Percentiles rank a stretch among this genome's conserved stretches.
Conservation (phyloP, 2,329 filamentous ascomycete species). For the Blastomyces silverae region DNA sequence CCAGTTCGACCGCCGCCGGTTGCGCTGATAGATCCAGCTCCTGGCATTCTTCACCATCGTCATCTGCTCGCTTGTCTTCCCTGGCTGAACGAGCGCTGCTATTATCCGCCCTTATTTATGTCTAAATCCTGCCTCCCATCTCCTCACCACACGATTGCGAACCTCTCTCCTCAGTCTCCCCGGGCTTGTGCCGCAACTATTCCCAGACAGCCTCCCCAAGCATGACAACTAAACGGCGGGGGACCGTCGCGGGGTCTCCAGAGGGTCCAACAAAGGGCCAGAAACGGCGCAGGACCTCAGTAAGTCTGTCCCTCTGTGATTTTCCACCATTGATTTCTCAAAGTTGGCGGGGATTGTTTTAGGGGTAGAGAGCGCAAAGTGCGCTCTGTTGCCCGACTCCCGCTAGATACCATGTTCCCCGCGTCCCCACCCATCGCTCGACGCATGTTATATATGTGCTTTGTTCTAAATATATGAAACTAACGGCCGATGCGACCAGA, state of each 20-base stretch:
- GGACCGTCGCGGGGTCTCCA: slow-evolving; percentile 36
- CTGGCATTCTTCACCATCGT: slow-evolving; percentile 29
- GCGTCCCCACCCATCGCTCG: background rate
- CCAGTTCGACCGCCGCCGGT: background rate
- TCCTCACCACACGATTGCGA: background rate
- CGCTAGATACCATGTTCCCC: slow-evolving; percentile 1
- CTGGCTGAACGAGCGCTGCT: background rate
- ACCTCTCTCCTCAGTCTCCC: background rate
- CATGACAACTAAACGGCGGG: slow-evolving; percentile 40
- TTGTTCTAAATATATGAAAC: background rate
- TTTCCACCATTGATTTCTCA: background rate
- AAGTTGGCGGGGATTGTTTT: background rate
- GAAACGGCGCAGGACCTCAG: slow-evolving; percentile 21
- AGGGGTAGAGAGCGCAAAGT: background rate
- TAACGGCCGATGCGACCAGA: slow-evolving; percentile 21
- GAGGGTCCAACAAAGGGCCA: slow-evolving; percentile 18
- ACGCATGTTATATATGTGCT: background rate
- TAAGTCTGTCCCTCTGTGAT: slow-evolving; percentile 14
- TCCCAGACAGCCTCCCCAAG: slow-evolving; percentile 16
- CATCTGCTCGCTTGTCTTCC: background rate
- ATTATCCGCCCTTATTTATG: background rate
- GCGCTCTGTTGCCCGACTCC: background rate
- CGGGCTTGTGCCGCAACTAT: background rate
- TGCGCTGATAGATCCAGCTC: slow-evolving; percentile 15
- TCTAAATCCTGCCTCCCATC: background rate